Percentiles rank a stretch among this genome's conserved stretches.
These are phyloP conservation scores for Graphilbum sp. DNA, from an alignment of 2,329 filamentous ascomycete species.

Conservation along the genomic window DNA sequence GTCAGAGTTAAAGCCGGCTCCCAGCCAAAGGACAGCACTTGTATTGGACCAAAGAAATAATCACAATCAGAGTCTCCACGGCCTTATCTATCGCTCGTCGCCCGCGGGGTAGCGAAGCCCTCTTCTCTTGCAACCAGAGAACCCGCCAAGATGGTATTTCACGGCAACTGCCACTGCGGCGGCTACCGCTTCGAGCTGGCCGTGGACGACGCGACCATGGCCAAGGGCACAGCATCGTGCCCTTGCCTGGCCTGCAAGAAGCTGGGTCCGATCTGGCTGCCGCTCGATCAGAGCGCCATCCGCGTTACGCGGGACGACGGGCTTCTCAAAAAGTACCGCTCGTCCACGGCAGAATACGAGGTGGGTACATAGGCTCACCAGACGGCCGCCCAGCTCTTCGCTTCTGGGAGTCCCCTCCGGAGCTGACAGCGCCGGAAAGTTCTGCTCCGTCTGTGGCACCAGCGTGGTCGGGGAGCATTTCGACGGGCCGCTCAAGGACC, in stretches of 20 bases:
- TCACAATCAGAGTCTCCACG: too few relatives aligned
- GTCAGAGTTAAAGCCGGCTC: too few relatives aligned
- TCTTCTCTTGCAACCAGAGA: too few relatives aligned
- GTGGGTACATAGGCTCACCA: not conserved
- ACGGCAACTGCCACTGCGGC: slow-evolving; percentile 8
- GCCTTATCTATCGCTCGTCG: too few relatives aligned
- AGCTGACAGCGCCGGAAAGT: not conserved
- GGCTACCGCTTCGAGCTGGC: slow-evolving; percentile 5
- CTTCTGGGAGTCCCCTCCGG: too few relatives aligned
- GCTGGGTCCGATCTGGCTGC: slow-evolving; percentile 3
- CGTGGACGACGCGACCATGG: not conserved
- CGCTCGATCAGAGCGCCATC: not conserved
- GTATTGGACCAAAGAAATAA: too few relatives aligned
- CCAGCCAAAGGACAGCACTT: too few relatives aligned
- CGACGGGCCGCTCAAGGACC: not conserved
- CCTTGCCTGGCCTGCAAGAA: slow-evolving; percentile 2
- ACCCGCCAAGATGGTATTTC: slow-evolving; percentile 1
- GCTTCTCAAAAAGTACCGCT: not conserved
- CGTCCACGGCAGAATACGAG: not conserved
- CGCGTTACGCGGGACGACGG: not conserved
- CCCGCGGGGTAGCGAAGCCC: too few relatives aligned
- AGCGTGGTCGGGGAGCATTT: not conserved
- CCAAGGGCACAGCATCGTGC: not conserved
- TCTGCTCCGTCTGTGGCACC: slow-evolving; percentile 6
- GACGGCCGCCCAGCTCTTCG: too few relatives aligned